Conservation (phyloP, 768 basidiomycete genomes). For the Tricholoma terreum region DNA sequence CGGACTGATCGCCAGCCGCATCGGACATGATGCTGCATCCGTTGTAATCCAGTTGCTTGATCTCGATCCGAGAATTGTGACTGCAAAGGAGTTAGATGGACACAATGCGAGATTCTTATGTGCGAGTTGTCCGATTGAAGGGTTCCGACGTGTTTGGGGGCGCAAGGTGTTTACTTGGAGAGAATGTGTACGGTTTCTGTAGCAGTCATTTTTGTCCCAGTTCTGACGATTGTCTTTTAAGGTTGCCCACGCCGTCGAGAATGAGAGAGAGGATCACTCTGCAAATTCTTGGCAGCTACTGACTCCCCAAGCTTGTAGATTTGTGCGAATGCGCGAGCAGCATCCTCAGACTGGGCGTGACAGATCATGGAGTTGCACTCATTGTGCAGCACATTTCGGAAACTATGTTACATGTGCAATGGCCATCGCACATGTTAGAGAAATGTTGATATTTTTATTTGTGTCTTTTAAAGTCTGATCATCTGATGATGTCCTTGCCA, state of each 20-base stretch:
- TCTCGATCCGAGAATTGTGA: neutral
- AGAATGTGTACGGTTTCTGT: neutral
- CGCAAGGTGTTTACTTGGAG: neutral
- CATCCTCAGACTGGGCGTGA: neutral
- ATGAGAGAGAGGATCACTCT: neutral
- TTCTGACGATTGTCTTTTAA: too few species aligned
- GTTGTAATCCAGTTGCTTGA: neutral
- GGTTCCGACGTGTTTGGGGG: neutral
- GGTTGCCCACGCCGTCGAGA: neutral
- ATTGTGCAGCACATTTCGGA: neutral
- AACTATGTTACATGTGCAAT: neutral
- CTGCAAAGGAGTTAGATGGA: neutral
- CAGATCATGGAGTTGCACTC: neutral
- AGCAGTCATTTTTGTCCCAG: too few species aligned
- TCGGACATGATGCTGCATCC: neutral
- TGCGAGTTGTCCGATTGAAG: neutral
- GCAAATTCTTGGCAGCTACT: neutral
- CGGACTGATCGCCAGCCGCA: neutral
- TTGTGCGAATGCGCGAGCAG: neutral
- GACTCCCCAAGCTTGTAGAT: neutral
- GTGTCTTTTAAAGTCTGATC: neutral
- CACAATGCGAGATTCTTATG: neutral
- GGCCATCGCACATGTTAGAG: neutral
- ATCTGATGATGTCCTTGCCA: neutral
- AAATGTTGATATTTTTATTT: neutral